Evolutionary conservation across 345 rosid genomes (phyloP).

Genomic region (Acer negundo): DNA sequence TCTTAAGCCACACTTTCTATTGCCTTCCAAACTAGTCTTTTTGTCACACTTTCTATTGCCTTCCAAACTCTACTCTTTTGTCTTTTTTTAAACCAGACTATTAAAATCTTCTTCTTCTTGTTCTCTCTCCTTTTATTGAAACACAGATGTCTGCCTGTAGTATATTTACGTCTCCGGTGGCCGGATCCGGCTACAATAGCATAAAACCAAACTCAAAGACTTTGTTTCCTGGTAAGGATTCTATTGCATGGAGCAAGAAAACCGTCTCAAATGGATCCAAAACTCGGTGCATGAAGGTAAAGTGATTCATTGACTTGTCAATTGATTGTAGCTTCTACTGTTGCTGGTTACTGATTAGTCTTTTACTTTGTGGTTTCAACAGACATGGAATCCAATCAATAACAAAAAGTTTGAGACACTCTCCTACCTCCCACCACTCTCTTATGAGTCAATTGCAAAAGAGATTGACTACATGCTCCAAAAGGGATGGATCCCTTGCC

Average conservation of each 20-base stretch:
- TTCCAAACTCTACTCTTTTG: constrained; percentile 20
- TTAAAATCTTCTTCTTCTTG: too few relatives aligned
- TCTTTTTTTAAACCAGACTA: constrained; percentile 15
- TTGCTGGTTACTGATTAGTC: background rate
- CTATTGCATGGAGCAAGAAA: constrained; percentile 43
- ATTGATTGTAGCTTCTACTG: background rate
- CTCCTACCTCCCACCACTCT: constrained; percentile 15
- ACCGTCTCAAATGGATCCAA: constrained; percentile 61
- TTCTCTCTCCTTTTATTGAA: background rate
- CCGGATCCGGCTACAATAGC: constrained; percentile 35
- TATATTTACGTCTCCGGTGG: constrained; percentile 38
- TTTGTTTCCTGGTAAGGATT: constrained; percentile 35
- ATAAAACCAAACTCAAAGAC: constrained; percentile 33
- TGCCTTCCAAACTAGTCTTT: too few relatives aligned
- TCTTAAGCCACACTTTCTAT: background rate
- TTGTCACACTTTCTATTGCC: too few relatives aligned
- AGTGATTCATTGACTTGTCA: background rate
- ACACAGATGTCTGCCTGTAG: constrained; percentile 43
- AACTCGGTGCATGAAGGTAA: constrained; percentile 64
- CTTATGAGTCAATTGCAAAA: constrained; percentile 34
- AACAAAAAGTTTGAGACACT: constrained; percentile 18
- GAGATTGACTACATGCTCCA: constrained; percentile 66
- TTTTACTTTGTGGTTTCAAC: background rate
- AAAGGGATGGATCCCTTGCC: constrained; percentile 73
- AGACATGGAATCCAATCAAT: constrained; percentile 71